Conservation (phyloP, 106 monocot species). For the Dendrobium nobile region DNA sequence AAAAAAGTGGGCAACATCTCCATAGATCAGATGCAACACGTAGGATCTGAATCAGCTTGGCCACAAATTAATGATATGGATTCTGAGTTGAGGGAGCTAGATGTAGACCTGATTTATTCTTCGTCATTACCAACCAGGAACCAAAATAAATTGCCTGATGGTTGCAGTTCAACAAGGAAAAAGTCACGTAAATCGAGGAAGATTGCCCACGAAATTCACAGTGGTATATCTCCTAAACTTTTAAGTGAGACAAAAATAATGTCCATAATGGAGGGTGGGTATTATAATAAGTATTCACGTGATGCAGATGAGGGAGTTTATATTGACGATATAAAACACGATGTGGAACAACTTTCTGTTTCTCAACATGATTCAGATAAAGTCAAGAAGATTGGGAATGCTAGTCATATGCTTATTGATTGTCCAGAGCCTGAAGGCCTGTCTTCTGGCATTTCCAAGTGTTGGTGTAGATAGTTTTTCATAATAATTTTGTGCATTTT, state of each 20-base stretch:
- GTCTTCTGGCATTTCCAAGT: constrained; percentile 12
- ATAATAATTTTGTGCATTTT: neutral
- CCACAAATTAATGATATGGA: neutral
- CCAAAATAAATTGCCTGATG: constrained; percentile 13
- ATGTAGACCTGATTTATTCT: constrained; percentile 9
- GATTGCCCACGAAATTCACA: constrained; percentile 2
- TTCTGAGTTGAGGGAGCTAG: neutral
- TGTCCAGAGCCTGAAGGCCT: neutral
- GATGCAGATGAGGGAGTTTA: constrained; percentile 5
- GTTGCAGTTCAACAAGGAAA: constrained; percentile 8
- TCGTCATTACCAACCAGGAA: constrained; percentile 2
- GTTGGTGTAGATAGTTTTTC: constrained; percentile 22
- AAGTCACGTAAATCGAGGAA: constrained; percentile 26
- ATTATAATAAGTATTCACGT: constrained; percentile 1
- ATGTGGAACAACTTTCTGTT: constrained; percentile 29
- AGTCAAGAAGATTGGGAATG: constrained; percentile 10
- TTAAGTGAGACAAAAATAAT: constrained; percentile 7
- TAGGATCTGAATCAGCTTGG: constrained; percentile 9
- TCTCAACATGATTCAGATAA: constrained; percentile 19
- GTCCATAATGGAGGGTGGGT: neutral
- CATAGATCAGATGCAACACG: constrained; percentile 14
- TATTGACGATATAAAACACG: constrained; percentile 8
- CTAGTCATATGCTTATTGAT: constrained; percentile 5
- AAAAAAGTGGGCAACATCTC: constrained; percentile 14
- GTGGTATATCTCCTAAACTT: neutral